These are phyloP conservation scores for Colletotrichum spaethianum DNA, from an alignment of 2,329 filamentous ascomycete species.

Conservation along the genomic window DNA sequence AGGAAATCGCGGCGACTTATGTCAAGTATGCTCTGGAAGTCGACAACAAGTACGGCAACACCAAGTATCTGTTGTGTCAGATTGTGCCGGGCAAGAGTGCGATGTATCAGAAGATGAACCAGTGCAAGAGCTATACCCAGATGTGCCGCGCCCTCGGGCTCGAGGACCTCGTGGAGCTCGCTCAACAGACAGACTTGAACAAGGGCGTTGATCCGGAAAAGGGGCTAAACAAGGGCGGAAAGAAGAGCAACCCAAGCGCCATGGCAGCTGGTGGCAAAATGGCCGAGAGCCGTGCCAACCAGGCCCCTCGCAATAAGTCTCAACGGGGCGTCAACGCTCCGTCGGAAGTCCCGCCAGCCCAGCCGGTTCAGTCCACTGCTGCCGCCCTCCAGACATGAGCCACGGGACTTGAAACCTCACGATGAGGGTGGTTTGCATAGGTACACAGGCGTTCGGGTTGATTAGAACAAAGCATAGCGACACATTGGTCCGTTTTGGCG, in stretches of 20 bases:
- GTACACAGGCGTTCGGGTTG: constrained; percentile 35
- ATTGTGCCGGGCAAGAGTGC: constrained; percentile 86
- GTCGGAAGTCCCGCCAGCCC: constrained; percentile 41
- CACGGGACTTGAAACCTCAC: neutral
- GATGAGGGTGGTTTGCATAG: constrained; percentile 22
- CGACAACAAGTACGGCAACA: constrained; percentile 92
- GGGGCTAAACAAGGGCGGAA: constrained; percentile 49
- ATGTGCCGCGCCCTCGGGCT: constrained; percentile 77
- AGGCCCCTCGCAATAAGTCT: constrained; percentile 47
- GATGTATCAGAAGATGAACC: constrained; percentile 72
- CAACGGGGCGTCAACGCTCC: constrained; percentile 47
- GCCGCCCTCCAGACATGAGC: constrained; percentile 42
- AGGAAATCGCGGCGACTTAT: constrained; percentile 83
- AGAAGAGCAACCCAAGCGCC: constrained; percentile 55
- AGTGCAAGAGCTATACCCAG: constrained; percentile 79
- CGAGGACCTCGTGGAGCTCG: constrained; percentile 73
- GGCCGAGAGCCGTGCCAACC: constrained; percentile 48
- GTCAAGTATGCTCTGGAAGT: constrained; percentile 80
- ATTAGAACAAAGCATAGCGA: constrained; percentile 32
- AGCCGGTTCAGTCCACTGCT: constrained; percentile 19
- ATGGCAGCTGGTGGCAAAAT: constrained; percentile 64
- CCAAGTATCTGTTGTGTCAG: constrained; percentile 90
- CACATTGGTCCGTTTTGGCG: constrained; percentile 21
- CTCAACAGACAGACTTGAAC: constrained; percentile 75
- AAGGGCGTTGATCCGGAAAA: constrained; percentile 71